These are phyloP conservation scores for Myriangium duriaei DNA, from an alignment of 2,329 filamentous ascomycete genomes.

Conservation along the genomic window DNA sequence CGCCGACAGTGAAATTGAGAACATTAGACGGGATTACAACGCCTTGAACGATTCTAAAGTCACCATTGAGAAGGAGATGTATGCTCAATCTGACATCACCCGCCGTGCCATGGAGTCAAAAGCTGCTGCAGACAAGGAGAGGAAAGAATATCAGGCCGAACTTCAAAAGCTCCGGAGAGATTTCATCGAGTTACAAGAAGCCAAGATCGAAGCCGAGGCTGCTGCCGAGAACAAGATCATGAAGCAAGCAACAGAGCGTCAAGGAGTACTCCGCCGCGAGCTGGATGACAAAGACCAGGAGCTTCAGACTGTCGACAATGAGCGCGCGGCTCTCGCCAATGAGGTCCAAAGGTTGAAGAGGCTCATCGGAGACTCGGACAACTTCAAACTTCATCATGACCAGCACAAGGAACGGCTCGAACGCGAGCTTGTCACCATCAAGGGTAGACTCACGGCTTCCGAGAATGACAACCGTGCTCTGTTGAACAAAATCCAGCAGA, in stretches of 20 bases:
- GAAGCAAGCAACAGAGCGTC: constrained; percentile 65
- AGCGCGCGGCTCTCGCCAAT: constrained; percentile 61
- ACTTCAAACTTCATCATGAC: constrained; percentile 80
- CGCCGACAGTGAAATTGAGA: constrained; percentile 73
- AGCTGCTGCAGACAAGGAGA: constrained; percentile 67
- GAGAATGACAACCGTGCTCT: constrained; percentile 92
- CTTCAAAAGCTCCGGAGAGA: constrained; percentile 70
- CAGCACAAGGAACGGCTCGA: constrained; percentile 90
- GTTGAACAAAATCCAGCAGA: constrained; percentile 95
- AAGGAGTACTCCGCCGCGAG: constrained; percentile 64
- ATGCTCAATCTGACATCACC: constrained; percentile 84
- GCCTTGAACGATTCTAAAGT: constrained; percentile 88
- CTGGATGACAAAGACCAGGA: constrained; percentile 67
- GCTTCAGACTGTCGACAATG: constrained; percentile 65
- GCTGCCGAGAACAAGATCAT: constrained; percentile 70
- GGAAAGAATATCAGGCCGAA: constrained; percentile 78
- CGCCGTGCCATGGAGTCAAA: constrained; percentile 75
- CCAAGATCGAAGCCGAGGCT: constrained; percentile 68
- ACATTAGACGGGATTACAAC: constrained; percentile 74
- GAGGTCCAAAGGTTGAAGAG: constrained; percentile 79
- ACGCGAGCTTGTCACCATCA: constrained; percentile 79
- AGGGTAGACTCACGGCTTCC: constrained; percentile 76
- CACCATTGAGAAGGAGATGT: constrained; percentile 94
- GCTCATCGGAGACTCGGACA: constrained; percentile 76
- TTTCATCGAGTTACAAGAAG: constrained; percentile 75